These are phyloP conservation scores for Triticum aestivum DNA, from an alignment of 176 grass and related monocot genomes.

Conservation along the genomic window IWGSC_CS_RefSeq_v2.1 NC_057795.1:582873045-582873544, in stretches of 20 bases:
- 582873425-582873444: conserved; percentile 50
- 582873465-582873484: conserved; percentile 48
- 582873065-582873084: conserved; percentile 83
- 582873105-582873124: conserved; percentile 85
- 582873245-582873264: background rate
- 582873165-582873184: conserved; percentile 80
- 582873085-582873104: conserved; percentile 94
- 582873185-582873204: background rate
- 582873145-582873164: conserved; percentile 61
- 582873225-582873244: background rate
- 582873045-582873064: conserved; percentile 72
- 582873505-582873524: conserved; percentile 1
- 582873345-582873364: conserved; percentile 54
- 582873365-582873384: conserved; percentile 92
- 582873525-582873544: conserved; percentile 1
- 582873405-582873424: conserved; percentile 86
- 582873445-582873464: conserved; percentile 40
- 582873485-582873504: conserved; percentile 6
- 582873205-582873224: background rate
- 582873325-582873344: conserved; percentile 81
- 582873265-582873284: background rate
- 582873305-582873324: conserved; percentile 75
- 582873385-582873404: conserved; percentile 79
- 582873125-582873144: conserved; percentile 67
- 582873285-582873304: conserved; percentile 83